Evolutionary conservation across 169 alveolate species (phyloP), one percentile per base, ranked within the genome.

Genomic region (Cryptosporidium tyzzeri): DNA sequence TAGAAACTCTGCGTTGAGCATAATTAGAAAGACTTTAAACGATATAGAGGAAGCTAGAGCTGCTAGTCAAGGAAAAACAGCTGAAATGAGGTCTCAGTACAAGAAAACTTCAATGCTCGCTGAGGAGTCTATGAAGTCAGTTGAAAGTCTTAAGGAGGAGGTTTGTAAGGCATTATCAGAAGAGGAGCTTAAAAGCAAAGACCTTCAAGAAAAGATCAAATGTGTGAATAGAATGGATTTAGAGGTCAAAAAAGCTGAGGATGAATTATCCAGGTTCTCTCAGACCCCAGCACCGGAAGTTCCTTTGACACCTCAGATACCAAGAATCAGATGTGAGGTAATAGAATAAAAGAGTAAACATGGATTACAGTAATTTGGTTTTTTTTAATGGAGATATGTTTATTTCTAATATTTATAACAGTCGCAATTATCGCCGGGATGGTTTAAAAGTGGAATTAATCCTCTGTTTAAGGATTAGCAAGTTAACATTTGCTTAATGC

Each of bases 11-110:
- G 89, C 89, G 8, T 35, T 80, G n/a, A 44, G 50, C 31, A 41
- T 67, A 14, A 55, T 80, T 23, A 59, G 68, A 41, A 67, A 44
- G 68, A 35, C 89, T 35, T 48, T 80, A 14, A 44, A 16, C 8
- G 89, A 80, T 44, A 80, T 80, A 59, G 80, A 59, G 31, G 37
- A 62, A 41, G 89, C 89, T 3, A 80, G 53, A 39, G n/a, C n/a
- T 4, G 75, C 61, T n/a, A 80, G 51, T 0, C 67, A 62, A 31
- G 80, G 18, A 9, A 21, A 58, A 41, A 80, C 89, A 14, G 53
- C 48, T 14, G 53, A 62, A 62, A 61, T 80, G 45, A 80, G 45
- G 39, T 23, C 29, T 1, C 44, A 62, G 21, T 80, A 61, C 39
- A 44, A 61, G 29, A 41, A 39, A 9, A 26, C 37, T 18, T 59